phyloP scores from a whole-genome alignment of 331 rosid genomes.

The Phaseolus coccineus region DNA sequence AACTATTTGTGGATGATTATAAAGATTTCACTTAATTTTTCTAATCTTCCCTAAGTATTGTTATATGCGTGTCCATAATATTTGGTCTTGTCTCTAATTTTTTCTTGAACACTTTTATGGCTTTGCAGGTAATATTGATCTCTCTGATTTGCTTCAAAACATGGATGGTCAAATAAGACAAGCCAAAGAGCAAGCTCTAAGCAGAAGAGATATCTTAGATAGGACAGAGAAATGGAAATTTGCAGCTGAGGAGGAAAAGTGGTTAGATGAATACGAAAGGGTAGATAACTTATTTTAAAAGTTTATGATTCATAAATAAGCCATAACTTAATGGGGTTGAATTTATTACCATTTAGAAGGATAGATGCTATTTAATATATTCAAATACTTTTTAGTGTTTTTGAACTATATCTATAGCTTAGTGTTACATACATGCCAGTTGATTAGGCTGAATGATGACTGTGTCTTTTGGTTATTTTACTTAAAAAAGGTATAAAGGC shows the following conservation, averaged over 20 bases:
- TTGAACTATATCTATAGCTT: neutral
- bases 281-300: conserved; percentile 48
- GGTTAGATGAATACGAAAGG: conserved; percentile 97
- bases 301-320: conserved; percentile 13
- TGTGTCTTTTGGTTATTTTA: neutral
- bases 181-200: conserved; percentile 90
- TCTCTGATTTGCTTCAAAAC: conserved; percentile 77
- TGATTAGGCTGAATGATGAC: neutral
- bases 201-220: conserved; percentile 92
- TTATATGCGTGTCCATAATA: neutral
- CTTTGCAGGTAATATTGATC: conserved; percentile 63
- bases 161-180: conserved; percentile 82
- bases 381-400: conserved; percentile 2
- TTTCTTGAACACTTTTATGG: conserved; percentile 37
- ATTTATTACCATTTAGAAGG: conserved; percentile 11
- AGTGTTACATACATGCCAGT: neutral
- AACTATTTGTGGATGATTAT: conserved; percentile 8
- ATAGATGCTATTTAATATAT: conserved; percentile 7
- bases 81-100: conserved; percentile 22
- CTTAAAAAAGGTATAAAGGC: neutral
- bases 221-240: conserved; percentile 87
- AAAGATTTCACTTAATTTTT: conserved; percentile 25
- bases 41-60: neutral
- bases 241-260: conserved; percentile 90
- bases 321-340: neutral